These are phyloP conservation scores for Trametes meyenii DNA, from an alignment of 768 basidiomycete species.

Conservation along the genomic window DNA sequence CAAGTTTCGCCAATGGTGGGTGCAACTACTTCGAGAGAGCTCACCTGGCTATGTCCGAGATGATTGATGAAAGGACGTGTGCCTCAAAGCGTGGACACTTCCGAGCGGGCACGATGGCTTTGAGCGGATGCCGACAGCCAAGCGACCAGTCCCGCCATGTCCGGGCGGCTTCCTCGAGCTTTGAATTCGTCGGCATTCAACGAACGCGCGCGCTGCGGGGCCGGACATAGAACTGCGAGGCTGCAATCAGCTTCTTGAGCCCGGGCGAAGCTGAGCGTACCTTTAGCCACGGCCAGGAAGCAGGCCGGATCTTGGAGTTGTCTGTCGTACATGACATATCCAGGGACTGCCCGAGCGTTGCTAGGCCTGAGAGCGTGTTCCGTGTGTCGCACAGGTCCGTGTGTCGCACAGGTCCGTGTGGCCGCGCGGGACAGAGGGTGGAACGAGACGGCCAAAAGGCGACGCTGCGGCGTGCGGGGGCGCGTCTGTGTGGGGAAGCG, in stretches of 20 bases:
- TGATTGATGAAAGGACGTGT: too few relatives aligned
- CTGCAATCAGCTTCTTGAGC: background rate
- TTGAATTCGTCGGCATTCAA: background rate
- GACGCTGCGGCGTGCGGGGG: slow-evolving; percentile 10
- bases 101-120: too few relatives aligned
- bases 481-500: slow-evolving; percentile 18
- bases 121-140: too few relatives aligned
- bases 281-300: slow-evolving; percentile 1
- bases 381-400: background rate
- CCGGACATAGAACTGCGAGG: background rate
- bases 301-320: slow-evolving; percentile 12
- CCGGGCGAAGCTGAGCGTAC: background rate
- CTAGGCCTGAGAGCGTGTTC: slow-evolving; percentile 3
- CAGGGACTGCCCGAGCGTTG: background rate
- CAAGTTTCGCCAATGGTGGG: too few relatives aligned
- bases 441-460: background rate
- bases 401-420: background rate
- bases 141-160: background rate
- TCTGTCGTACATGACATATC: slow-evolving; percentile 3
- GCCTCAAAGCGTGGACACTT: too few relatives aligned
- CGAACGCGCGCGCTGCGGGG: background rate
- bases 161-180: background rate
- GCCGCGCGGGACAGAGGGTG: slow-evolving; percentile 1
- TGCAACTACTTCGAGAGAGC: too few relatives aligned
- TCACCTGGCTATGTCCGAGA: too few relatives aligned